These are phyloP conservation scores for Solanum etuberosum DNA, from an alignment of 257 asterid species.

Conservation along the genomic window DNA sequence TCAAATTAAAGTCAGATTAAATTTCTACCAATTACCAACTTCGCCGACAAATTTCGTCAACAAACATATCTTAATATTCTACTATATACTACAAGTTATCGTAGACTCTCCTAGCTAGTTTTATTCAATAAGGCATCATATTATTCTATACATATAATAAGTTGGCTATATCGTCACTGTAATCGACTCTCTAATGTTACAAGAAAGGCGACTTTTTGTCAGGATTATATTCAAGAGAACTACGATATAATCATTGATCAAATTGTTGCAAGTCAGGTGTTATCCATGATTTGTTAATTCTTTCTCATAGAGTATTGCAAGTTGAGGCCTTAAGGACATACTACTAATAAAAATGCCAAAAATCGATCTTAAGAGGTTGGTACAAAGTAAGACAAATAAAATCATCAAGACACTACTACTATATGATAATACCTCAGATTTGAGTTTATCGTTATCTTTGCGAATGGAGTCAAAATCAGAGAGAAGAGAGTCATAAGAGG, in stretches of 20 bases:
- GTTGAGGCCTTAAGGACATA: background rate
- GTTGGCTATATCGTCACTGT: background rate
- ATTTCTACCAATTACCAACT: background rate
- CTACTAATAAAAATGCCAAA: background rate
- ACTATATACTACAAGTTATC: background rate
- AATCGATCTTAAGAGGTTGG: background rate
- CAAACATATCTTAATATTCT: background rate
- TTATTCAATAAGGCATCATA: background rate
- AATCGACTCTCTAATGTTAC: background rate
- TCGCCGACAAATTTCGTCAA: background rate
- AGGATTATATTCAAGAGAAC: background rate
- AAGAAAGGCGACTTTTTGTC: background rate
- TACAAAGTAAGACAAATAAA: background rate
- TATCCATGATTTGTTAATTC: background rate
- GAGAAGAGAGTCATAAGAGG: conserved; percentile 73
- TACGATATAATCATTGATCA: background rate
- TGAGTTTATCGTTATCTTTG: conserved; percentile 81
- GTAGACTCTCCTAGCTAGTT: background rate
- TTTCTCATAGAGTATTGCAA: background rate
- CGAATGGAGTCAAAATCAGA: conserved; percentile 57
- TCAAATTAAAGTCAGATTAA: background rate
- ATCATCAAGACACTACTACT: background rate
- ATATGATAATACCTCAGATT: conserved; percentile 50
- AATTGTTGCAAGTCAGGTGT: background rate
- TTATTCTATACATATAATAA: background rate